A percentile compares a stretch with the other conserved stretches of the same genome.
These are phyloP conservation scores for Mycogone perniciosa DNA, from an alignment of 2,329 filamentous ascomycete genomes.

Conservation along the genomic window DNA sequence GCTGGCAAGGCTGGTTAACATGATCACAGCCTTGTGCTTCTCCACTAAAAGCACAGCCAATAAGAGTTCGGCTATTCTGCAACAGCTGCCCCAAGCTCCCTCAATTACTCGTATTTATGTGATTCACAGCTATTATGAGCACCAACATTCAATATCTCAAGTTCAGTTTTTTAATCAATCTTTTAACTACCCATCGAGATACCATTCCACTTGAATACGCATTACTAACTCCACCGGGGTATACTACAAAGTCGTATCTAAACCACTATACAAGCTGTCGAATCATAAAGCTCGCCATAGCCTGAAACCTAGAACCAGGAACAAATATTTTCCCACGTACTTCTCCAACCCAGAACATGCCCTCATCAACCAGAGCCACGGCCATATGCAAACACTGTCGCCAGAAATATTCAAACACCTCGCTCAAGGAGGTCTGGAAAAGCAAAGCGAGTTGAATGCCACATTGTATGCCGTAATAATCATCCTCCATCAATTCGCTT, in stretches of 20 bases:
- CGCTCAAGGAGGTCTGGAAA: constrained; percentile 6
- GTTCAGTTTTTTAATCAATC: not conserved
- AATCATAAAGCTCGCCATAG: constrained; percentile 14
- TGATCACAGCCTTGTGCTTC: constrained; percentile 13
- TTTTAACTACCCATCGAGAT: not conserved
- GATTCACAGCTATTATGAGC: not conserved
- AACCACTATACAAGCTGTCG: constrained; percentile 24
- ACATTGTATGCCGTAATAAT: constrained; percentile 5
- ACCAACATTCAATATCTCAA: too few species aligned
- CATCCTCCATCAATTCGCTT: constrained; percentile 1
- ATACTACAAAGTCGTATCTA: constrained; percentile 33
- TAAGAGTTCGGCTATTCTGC: not conserved
- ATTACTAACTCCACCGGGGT: constrained; percentile 32
- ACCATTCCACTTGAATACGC: constrained; percentile 16
- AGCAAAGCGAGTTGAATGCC: not conserved
- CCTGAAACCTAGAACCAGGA: constrained; percentile 19
- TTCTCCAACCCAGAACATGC: constrained; percentile 14
- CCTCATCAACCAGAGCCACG: constrained; percentile 6
- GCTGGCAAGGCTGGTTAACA: constrained; percentile 10
- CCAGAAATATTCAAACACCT: constrained; percentile 20
- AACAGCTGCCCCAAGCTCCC: not conserved
- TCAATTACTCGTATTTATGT: not conserved
- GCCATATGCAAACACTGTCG: constrained; percentile 18
- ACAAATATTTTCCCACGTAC: constrained; percentile 17
- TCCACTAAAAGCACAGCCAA: constrained; percentile 1